Percentiles rank a stretch among this genome's conserved stretches.
phyloP scores from a whole-genome alignment of 371 early-diverging fungal species.

The Mortierella sp. region DNA sequence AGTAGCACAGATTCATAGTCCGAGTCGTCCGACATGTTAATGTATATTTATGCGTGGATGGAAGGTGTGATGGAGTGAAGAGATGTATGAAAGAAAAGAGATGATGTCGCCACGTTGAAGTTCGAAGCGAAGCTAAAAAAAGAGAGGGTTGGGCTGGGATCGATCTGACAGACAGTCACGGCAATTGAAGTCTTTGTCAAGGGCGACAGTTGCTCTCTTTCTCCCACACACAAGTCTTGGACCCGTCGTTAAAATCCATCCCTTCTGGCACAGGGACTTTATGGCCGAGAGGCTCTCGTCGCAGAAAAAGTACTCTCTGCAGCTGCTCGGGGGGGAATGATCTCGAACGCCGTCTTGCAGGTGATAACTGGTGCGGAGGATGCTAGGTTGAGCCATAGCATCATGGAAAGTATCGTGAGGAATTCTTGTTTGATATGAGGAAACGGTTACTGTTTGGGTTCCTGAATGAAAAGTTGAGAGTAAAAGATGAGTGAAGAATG shows the following conservation, averaged over 20 bases:
- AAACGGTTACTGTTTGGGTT: neutral
- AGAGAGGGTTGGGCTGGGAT: neutral
- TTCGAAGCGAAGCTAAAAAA: neutral
- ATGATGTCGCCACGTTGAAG: neutral
- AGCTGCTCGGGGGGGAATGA: neutral
- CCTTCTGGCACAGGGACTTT: neutral
- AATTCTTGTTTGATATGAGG: neutral
- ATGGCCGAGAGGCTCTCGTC: neutral
- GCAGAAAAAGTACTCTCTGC: neutral
- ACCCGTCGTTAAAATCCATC: neutral
- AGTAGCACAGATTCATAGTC: slow-evolving; percentile 87
- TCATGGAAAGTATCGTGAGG: neutral
- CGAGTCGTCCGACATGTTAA: slow-evolving; percentile 58
- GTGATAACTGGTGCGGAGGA: neutral
- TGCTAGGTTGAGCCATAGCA: neutral
- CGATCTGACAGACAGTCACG: neutral
- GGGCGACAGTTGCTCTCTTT: neutral
- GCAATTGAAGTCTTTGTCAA: neutral
- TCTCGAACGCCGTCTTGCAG: neutral
- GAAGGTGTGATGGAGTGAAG: slow-evolving; percentile 1
- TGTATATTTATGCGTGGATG: neutral
- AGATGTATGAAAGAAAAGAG: neutral
- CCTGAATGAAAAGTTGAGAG: neutral
- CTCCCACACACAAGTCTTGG: neutral
- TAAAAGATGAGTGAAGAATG: neutral